Evolutionary conservation across 2,329 filamentous ascomycete genomes (phyloP), one percentile per base, ranked within the genome.

Genomic region (Camptophora hylomeconis): DNA sequence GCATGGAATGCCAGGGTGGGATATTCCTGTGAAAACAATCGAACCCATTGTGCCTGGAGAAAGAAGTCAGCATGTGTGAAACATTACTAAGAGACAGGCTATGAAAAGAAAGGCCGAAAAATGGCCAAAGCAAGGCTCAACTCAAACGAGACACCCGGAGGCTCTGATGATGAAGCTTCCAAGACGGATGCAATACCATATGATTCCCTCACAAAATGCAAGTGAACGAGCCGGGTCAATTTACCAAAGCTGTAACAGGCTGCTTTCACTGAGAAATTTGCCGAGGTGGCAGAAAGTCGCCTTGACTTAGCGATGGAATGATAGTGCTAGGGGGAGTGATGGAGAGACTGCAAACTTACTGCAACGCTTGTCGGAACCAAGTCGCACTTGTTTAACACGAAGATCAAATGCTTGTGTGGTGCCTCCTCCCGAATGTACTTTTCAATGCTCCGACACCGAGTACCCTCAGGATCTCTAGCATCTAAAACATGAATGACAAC

Each of bases 231-330:
- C 67, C 65, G 66, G 67, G 66, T 94, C 65, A 57, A 75, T 98
- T 72, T 95, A 77, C 89, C 89, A 94, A 82, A 74, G 79, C 79
- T 83, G 81, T 98, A 98, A 98, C 89, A 92, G 86, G 82, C 70
- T 60, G 60, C 65, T 72, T 75, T 76, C 78, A 81, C 89, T 75
- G 55, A 67, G 57, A 53, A 61, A 65, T 59, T 56, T 63, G 53
- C 53, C 48, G 60, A 53, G 56, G 60, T 62, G 68, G 72, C 61
- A 60, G 63, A 75, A 73, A 70, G 71, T 66, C 65, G 72, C 65
- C 76, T 78, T 81, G 80, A 92, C 87, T 89, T 92, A 83, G 89
- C 84, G 69, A 64, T 57, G 50, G 49, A 47, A 53, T n/a, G n/a
- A n/a, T n/a, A n/a, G n/a, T n/a, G n/a, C n/a, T n/a, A 47, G 40